Percentiles rank a stretch among this genome's conserved stretches.
Evolutionary conservation across 768 basidiomycete genomes (phyloP).

Genomic region (Favolaschia claudopus): DNA sequence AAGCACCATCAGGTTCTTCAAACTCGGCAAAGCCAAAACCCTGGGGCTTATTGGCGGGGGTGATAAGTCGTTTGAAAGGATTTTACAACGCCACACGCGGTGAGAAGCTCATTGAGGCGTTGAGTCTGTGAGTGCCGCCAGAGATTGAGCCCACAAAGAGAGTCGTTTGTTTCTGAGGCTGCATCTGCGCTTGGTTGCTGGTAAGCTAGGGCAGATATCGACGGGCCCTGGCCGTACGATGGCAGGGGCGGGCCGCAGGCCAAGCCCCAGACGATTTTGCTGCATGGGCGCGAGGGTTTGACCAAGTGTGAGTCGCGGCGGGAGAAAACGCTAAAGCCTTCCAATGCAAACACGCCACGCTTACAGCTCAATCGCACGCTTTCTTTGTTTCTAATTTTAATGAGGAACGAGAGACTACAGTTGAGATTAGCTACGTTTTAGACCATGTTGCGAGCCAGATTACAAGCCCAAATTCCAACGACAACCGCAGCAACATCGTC

Average conservation of each 20-base stretch:
- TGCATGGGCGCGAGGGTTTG: slow-evolving; percentile 17
- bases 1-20: slow-evolving; percentile 90
- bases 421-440: slow-evolving; percentile 30
- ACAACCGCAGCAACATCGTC: slow-evolving; percentile 76
- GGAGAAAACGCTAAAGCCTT: not conserved
- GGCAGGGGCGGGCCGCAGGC: slow-evolving; percentile 88
- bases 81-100: slow-evolving; percentile 85
- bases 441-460: slow-evolving; percentile 62
- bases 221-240: slow-evolving; percentile 90
- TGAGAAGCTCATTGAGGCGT: slow-evolving; percentile 82
- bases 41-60: slow-evolving; percentile 92
- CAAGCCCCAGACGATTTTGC: slow-evolving; percentile 81
- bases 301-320: not conserved
- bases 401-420: no score
- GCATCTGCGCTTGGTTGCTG: slow-evolving; percentile 73
- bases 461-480: slow-evolving; percentile 75
- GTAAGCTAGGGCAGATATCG: slow-evolving; percentile 89
- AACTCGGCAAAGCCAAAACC: slow-evolving; percentile 98
- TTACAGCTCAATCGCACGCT: no score
- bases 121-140: slow-evolving; percentile 84
- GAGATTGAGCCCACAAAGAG: slow-evolving; percentile 97
- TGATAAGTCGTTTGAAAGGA: slow-evolving; percentile 94
- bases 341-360: not conserved
- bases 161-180: slow-evolving; percentile 68
- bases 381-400: no score